phyloP scores from a whole-genome alignment of 1,284 basidiomycete species.

The Pterulicium gracile region DNA sequence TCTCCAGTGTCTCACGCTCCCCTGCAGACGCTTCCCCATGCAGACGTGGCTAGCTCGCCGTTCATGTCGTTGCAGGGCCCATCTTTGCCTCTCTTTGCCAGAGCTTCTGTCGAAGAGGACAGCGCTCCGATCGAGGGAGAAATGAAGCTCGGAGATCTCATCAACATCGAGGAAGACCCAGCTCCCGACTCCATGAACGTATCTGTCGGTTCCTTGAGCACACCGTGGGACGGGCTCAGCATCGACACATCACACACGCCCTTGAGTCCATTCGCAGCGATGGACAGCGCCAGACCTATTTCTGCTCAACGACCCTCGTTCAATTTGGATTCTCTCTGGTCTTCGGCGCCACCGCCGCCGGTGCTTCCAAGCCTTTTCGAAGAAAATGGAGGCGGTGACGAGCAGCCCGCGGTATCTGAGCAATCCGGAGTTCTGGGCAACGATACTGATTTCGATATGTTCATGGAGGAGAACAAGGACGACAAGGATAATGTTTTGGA shows the following conservation, averaged over 20 bases:
- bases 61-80: constrained; percentile 30
- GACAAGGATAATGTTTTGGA: constrained; percentile 21
- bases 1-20: constrained; percentile 45
- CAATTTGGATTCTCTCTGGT: constrained; percentile 64
- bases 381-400: constrained; percentile 24
- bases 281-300: constrained; percentile 39
- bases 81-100: constrained; percentile 26
- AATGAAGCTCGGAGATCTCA: constrained; percentile 62
- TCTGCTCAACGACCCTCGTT: constrained; percentile 37
- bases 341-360: constrained; percentile 25
- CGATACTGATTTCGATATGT: constrained; percentile 77
- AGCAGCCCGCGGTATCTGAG: neutral
- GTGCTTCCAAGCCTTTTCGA: constrained; percentile 14
- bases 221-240: neutral
- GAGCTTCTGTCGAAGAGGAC: constrained; percentile 14
- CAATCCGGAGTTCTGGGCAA: constrained; percentile 27
- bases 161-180: constrained; percentile 67
- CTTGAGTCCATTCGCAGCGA: constrained; percentile 6
- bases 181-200: constrained; percentile 5
- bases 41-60: constrained; percentile 20
- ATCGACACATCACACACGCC: constrained; percentile 6
- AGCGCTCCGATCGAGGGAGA: constrained; percentile 34
- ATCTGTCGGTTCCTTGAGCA: neutral
- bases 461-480: constrained; percentile 54
- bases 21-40: constrained; percentile 22